Base-by-base conservation (phyloP, 306 rosid species). In the Canavalia gladiata region DNA sequence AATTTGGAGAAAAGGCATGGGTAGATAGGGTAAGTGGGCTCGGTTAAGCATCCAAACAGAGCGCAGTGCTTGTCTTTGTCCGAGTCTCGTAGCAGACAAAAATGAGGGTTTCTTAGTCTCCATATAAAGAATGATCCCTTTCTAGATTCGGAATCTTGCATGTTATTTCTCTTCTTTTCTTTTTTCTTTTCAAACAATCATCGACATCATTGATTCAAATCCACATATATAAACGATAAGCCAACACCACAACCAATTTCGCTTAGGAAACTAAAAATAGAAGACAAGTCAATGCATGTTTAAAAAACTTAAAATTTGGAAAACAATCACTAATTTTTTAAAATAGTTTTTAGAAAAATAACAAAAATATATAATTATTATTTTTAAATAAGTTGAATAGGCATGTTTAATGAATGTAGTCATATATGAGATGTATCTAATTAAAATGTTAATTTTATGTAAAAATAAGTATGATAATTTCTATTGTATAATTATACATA, bases 81-180 rank as follows among this genome's bases (percentile, higher is more conserved):
- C 4, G 1, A 50, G 4, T 28, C 12, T 29, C 6, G 25, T 7
- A 59, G 0, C 64, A 70, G 80, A 80, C 84, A 72, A 64, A 39
- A 5, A 5, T 7, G 69, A 42, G 60, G 50, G 69, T 55, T 64
- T 64, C 80, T 62, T 59, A 7, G 28, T 57, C 49, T 35, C 34
- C 18, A 5, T 2, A 7, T 2, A 7, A 2, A 46, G 78, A 83
- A 83, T 77, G 50, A 76, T 77, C 37, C 82, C 29, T 25, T 18
- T 4, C 0, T n/a, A 58, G 72, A 82, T 82, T 77, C 82, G 7
- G 82, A 76, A 82, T 82, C 82, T 37, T 60, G 43, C 77, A 59
- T 46, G 37, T 28, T 52, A 10, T 42, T 70, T 79, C 49, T 67
- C 46, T 13, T 5, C 18, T 6, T 31, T 65, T 49, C 47, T 35